Evolutionary conservation across 805 yeast genomes (phyloP).

Genomic region (Nakazawaea pomicola): DNA sequence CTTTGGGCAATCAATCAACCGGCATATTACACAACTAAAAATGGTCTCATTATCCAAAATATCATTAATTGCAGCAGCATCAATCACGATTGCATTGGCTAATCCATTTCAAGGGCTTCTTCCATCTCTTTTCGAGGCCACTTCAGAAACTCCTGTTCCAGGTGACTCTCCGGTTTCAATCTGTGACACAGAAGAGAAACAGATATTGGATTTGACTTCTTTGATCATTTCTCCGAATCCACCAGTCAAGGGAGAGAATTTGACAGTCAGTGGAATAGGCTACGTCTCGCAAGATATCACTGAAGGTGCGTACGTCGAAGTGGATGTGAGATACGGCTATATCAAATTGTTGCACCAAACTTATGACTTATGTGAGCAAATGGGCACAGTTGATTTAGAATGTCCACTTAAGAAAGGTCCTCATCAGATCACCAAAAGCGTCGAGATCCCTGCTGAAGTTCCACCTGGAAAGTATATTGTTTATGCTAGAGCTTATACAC

Average conservation of each 20-base stretch:
- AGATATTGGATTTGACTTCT: constrained; percentile 55
- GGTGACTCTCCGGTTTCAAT: constrained; percentile 83
- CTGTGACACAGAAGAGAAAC: constrained; percentile 65
- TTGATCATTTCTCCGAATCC: constrained; percentile 79
- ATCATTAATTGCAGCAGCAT: not conserved
- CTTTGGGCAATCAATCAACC: too few relatives aligned
- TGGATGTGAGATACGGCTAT: constrained; percentile 89
- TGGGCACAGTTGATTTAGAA: constrained; percentile 73
- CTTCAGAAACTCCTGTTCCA: constrained; percentile 62
- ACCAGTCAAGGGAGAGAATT: constrained; percentile 78
- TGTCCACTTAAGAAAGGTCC: constrained; percentile 79
- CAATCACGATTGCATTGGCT: constrained; percentile 24
- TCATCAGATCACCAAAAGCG: constrained; percentile 60
- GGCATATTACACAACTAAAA: too few relatives aligned
- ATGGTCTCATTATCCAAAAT: constrained; percentile 5
- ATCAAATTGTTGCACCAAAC: constrained; percentile 84
- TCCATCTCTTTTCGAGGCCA: constrained; percentile 6
- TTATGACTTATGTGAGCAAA: constrained; percentile 88
- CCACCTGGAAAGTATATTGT: constrained; percentile 94
- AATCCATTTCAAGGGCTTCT: constrained; percentile 22
- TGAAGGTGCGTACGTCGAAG: constrained; percentile 93
- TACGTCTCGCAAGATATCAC: constrained; percentile 45
- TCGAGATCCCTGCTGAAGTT: constrained; percentile 84
- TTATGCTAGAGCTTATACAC: constrained; percentile 84
- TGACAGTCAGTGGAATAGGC: constrained; percentile 78